A percentile compares a stretch with the other conserved stretches of the same genome.
phyloP scores from a whole-genome alignment of 305 asterid genomes.

The Fraxinus floribunda region DNA sequence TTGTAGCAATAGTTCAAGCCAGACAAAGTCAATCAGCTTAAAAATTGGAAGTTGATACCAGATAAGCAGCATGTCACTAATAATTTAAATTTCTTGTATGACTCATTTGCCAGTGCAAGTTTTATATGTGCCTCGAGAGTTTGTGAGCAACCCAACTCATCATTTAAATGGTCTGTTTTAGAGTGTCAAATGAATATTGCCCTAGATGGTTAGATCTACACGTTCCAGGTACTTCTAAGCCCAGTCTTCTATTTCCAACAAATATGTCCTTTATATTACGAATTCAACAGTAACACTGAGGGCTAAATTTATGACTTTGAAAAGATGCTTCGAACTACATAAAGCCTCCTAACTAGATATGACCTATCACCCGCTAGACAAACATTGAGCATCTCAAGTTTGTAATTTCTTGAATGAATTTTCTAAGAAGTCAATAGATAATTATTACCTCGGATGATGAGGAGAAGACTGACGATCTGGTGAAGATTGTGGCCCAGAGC shows the following conservation, averaged over 20 bases:
- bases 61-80: not conserved
- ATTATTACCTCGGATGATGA: constrained; percentile 62
- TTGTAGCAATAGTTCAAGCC: not conserved
- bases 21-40: not conserved
- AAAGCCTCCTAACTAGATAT: not conserved
- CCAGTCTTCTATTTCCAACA: not conserved
- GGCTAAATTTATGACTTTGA: not conserved
- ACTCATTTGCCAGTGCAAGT: not conserved
- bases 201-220: not conserved
- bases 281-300: not conserved
- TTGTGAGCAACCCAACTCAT: not conserved
- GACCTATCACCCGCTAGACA: not conserved
- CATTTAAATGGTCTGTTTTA: not conserved
- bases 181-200: not conserved
- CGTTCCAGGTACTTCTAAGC: not conserved
- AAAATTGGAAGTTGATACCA: not conserved
- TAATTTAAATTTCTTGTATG: not conserved
- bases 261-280: not conserved
- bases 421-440: not conserved
- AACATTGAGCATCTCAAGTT: not conserved
- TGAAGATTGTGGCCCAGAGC: constrained; percentile 56
- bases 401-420: not conserved
- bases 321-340: not conserved
- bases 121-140: not conserved
- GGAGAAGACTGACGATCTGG: constrained; percentile 92